These are phyloP conservation scores for Serendipita vermifera DNA, from an alignment of 768 basidiomycete genomes.

Conservation along the genomic window DNA sequence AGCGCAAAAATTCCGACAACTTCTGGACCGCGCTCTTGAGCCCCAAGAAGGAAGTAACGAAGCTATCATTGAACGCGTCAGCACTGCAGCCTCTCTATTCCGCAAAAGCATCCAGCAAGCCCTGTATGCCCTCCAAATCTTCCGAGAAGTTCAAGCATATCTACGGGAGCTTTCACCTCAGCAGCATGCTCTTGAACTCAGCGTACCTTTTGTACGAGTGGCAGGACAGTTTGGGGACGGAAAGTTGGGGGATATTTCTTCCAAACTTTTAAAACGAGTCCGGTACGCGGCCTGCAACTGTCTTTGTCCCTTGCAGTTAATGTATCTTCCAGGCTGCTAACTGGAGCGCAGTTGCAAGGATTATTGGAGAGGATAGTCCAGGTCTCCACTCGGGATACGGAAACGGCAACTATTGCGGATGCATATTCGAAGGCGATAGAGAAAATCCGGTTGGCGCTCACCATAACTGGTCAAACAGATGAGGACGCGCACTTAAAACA, in stretches of 20 bases:
- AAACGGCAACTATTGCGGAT: no score
- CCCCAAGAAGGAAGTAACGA: no score
- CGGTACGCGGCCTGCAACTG: background rate
- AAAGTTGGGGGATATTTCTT: background rate
- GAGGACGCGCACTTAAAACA: background rate
- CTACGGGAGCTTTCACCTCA: background rate
- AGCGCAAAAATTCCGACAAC: no score
- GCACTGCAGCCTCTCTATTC: no score
- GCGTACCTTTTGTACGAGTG: background rate
- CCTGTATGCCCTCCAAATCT: background rate
- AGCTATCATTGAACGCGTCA: no score
- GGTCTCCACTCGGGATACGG: no score
- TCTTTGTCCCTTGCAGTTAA: background rate
- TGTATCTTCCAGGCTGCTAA: background rate
- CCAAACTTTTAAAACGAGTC: background rate
- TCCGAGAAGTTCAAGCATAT: background rate
- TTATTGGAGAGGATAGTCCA: no score
- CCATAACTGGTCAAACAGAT: background rate
- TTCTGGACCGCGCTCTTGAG: no score
- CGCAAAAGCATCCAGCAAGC: no score
- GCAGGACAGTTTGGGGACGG: background rate
- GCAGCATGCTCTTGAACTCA: background rate
- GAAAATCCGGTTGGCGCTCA: background rate
- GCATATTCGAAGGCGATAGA: no score
- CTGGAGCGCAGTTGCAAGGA: background rate